Evolutionary conservation across 176 grass and related monocot genomes (phyloP).

Genomic region (Oryza glumipatula): DNA sequence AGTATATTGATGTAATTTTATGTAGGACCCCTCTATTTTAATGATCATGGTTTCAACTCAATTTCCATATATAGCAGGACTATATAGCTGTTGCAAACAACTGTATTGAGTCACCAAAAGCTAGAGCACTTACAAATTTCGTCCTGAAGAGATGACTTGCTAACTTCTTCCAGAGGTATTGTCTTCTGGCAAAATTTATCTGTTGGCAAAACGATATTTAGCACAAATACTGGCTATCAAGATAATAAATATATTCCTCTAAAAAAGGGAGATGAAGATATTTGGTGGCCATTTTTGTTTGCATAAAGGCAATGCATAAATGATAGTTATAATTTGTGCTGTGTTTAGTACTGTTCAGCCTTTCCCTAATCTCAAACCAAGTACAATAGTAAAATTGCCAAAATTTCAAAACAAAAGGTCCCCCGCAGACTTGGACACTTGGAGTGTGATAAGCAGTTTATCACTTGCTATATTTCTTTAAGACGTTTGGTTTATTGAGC

Average conservation of each 20-base stretch:
- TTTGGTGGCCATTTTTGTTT: background rate
- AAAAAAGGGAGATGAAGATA: background rate
- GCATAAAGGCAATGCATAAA: slow-evolving; percentile 17
- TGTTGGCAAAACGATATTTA: slow-evolving; percentile 46
- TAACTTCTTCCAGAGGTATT: slow-evolving; percentile 45
- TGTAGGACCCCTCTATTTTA: background rate
- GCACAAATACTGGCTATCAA: slow-evolving; percentile 21
- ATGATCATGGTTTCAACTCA: slow-evolving; percentile 7
- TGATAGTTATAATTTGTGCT: slow-evolving; percentile 20
- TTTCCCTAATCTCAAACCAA: background rate
- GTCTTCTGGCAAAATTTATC: slow-evolving; percentile 64
- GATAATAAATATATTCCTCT: background rate
- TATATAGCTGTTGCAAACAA: background rate
- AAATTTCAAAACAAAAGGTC: background rate
- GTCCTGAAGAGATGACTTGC: slow-evolving; percentile 26
- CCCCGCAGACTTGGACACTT: background rate
- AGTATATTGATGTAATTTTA: background rate
- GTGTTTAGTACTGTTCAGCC: background rate
- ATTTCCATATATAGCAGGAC: background rate
- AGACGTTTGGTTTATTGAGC: background rate
- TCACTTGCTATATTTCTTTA: background rate
- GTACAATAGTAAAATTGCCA: background rate
- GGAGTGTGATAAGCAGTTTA: background rate
- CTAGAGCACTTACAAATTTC: slow-evolving; percentile 51
- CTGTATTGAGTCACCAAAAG: background rate